Evolutionary conservation across 2,329 filamentous ascomycete species (phyloP), one percentile per base, ranked within the genome.

Genomic region (Cladosporium sp.): DNA sequence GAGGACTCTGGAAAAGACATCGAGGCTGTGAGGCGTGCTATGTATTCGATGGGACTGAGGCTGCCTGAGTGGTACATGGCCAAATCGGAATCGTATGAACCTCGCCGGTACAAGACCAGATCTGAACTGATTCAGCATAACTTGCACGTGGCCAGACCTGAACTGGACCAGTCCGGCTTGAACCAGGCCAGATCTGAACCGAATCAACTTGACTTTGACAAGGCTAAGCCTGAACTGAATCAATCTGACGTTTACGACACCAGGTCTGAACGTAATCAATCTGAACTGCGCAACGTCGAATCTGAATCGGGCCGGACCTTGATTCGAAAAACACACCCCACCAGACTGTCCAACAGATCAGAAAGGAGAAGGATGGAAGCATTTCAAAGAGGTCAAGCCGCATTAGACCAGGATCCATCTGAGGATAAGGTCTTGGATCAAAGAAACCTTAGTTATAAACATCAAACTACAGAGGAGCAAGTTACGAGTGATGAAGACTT

Each of bases 1-100:
- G 60, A 67, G 23, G 65, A 66, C 61, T 57, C 43, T 28, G 66
- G 60, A 21, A 61, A 64, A 18, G 54, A 68, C 46, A 43, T 60
- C 13, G 64, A 21, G n/a, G n/a, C 39, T 2, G 39, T 46, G n/a
- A 46, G 39, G 39, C 39, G 39, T 21, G 39, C 39, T 46, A 46
- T 46, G 39, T n/a, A 21, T 46, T 3, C 7, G n/a, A 21, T 46
- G 39, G 39, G 39, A 46, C 39, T 46, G n/a, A 21, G 1, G 39
- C 39, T 46, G 11, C 39, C 39, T n/a, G 5, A 4, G 8, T 46
- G 39, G 39, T 46, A 46, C 39, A 21, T 10, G 10, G n/a, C 3
- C 21, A 21, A 13, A 46, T 46, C 39, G n/a, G 5, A 5, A n/a
- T 46, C 6, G n/a, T 21, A 21, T 46, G 8, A 11, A 21, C n/a